Evolutionary conservation across 441 rosid species (phyloP), one percentile per base, ranked within the genome.

Genomic region (Cnidoscolus chayamansa): DNA sequence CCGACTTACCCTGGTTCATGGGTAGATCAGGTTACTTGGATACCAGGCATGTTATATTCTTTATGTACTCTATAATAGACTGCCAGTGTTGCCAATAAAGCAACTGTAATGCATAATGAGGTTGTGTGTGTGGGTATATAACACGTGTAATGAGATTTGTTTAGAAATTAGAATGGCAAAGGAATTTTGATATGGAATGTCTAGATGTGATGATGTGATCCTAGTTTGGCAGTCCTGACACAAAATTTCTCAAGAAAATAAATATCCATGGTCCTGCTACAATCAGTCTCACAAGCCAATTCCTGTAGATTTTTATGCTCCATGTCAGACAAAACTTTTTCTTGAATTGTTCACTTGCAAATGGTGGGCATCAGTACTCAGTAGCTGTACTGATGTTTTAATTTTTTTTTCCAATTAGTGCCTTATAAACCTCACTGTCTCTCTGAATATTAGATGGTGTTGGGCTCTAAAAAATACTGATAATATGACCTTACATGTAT

Each of bases 21-120:
- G 98, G 84, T 86, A 70, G 95, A 94, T 82, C 98, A 94, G 77
- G 97, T 94, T 72, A 90, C 84, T 61, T 91, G 97, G 97, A 73
- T 86, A 60, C 58, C 95, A 83, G 94, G 97, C 77, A 89, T 63
- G 84, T 77, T 70, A 66, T 37, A 4, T 76, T 70, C 70, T 66
- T 58, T 48, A 43, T 25, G 61, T 63, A 60, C 25, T 67, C 31
- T 67, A 59, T 54, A 65, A 70, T 74, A 48, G 1, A 13, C 17
- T 17, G 51, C 45, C 15, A 17, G 16, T 32, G 40, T 48, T 59
- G 25, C 16, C 7, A 13, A n/a, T 16, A 58, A 43, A 31, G 50
- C 37, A 58, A 4, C 54, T 12, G 10, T 37, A 37, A 13, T 4
- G n/a, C 25, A 25, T 4, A 35, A 54, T 12, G 8, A 11, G 15